Base-by-base conservation (phyloP, 192 early-diverging fungal genomes). In the Umbelopsis vinacea region DNA sequence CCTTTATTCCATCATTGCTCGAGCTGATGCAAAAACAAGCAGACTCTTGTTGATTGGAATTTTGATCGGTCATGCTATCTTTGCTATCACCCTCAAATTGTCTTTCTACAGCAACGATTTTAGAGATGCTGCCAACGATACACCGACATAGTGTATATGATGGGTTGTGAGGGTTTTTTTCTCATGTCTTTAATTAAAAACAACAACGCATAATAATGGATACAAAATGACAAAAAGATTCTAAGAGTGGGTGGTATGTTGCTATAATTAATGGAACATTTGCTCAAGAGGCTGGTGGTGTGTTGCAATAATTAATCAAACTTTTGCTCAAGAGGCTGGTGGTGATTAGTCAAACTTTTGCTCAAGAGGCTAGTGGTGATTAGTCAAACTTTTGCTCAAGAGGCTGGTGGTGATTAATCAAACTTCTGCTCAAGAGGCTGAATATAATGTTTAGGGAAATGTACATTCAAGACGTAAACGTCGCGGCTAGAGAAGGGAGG, bases 81-180 rank as follows among this genome's bases (percentile, higher is more conserved):
- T 95, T 67, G 87, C 89, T 6, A 66, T 96, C 43, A 73, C 94
- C 15, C 90, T 98, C 75, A 96, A 96, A 81, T 84, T 95, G 78
- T 74, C 82, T 63, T 98, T 98, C 82, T 98, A 93, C 78, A 89
- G 86, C 46, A 94, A 94, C 52, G 57, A 72, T 53, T 71, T 77
- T 38, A 63, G 57, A 63, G 29, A 63, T 3, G 57, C 57, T 33
- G 26, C 57, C 2, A 17, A 37, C 12, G 57, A 63, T 29, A 63
- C 57, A 14, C 57, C 57, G 17, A 12, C 57, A 50, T 50, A 21
- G 12, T 15, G 46, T 57, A 24, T 33, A 29, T 29, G 29, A 55
- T 24, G 24, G 12, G 12, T n/a, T n/a, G n/a, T n/a, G 10, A 26
- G 6, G 22, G 53, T 12, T 60, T 60, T 19, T 35, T 15, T n/a